Base-by-base conservation (phyloP, 768 basidiomycete species). In the Trametes punicea region DNA sequence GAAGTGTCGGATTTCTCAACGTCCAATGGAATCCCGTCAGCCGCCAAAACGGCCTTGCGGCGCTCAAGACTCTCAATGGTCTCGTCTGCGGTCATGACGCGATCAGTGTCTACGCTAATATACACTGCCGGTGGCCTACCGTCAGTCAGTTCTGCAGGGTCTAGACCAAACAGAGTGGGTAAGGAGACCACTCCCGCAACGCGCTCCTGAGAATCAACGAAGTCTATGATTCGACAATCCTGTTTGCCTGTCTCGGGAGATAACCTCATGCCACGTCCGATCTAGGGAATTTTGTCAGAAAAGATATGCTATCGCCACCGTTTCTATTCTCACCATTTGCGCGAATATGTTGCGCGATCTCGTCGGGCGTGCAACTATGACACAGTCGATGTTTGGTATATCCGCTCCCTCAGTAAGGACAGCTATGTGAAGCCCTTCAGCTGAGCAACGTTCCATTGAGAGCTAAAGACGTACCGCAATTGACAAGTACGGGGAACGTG, bases 361-460 rank as follows among this genome's bases (percentile, higher is more conserved):
- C 2, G 95, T 98, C 16, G 95, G 95, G 18, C 92, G 79, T 15
- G 90, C 93, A 18, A 98, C 74, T 30, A 98, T 69, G 8, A 98
- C 80, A 59, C 94, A 97, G 64, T 98, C 95, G 51, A 97, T 88
- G 57, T 90, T 91, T 2, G 95, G 95, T 48, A 98, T 92, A 73
- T 98, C 95, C 18, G 93, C 84, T 3, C 94, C 94, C 74, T 97
- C 94, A 1, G 93, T 96, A 60, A 97, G 75, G 45, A 97, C 88
- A 20, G 92, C 92, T 87, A 16, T 16, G 49, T 29, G 40, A 0
- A 34, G 36, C 9, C 25, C 26, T 41, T 31, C 16, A 46, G 18
- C 9, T 1, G 8, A 36, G 54, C 36, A 30, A 11, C 33, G 30
- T 46, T 18, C 9, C 3, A 11, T 8, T 40, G 46, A 4, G 39